Conservation (phyloP, 176 grass and related monocot genomes). For the Puya raimondii region DNA sequence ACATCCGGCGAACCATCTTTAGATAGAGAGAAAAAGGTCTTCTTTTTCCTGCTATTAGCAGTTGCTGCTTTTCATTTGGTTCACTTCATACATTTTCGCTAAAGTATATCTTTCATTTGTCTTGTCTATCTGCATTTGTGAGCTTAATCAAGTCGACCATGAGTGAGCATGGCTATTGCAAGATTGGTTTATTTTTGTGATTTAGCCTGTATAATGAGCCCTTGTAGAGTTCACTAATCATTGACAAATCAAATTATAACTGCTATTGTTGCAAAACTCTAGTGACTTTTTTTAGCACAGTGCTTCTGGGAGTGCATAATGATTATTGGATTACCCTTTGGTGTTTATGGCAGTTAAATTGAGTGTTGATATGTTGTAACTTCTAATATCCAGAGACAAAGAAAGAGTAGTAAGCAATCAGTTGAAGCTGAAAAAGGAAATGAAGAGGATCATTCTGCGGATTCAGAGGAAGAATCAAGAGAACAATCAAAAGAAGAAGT, state of each 20-base stretch:
- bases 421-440: conserved; percentile 9
- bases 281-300: background rate
- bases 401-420: conserved; percentile 36
- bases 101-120: too few species aligned
- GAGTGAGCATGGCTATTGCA: too few species aligned
- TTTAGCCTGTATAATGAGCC: too few species aligned
- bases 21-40: conserved; percentile 39
- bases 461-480: conserved; percentile 39
- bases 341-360: too few species aligned
- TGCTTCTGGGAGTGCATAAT: background rate
- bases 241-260: background rate
- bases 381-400: conserved; percentile 37
- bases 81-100: background rate
- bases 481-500: too few species aligned
- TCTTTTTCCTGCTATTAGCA: background rate
- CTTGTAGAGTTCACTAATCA: too few species aligned
- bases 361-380: too few species aligned
- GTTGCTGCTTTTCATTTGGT: background rate
- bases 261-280: background rate
- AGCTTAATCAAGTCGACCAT: too few species aligned
- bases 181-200: too few species aligned
- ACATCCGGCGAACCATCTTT: conserved; percentile 31
- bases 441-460: background rate
- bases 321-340: too few species aligned
- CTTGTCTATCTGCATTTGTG: too few species aligned